These are phyloP conservation scores for Infundibulicybe gibba DNA, from an alignment of 768 basidiomycete genomes.

Conservation along the genomic window DNA sequence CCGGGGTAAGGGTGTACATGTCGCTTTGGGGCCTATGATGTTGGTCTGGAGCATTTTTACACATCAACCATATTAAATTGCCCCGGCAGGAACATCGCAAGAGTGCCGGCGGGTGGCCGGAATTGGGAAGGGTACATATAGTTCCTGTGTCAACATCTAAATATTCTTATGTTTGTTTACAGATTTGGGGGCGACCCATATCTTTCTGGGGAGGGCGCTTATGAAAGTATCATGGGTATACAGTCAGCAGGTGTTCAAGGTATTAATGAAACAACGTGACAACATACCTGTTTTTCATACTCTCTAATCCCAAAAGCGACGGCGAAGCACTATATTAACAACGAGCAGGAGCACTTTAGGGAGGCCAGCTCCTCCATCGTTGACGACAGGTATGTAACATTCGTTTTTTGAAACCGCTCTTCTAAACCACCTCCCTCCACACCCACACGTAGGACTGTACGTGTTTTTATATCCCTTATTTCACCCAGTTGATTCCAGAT, in stretches of 20 bases:
- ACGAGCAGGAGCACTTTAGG: slow-evolving; percentile 47
- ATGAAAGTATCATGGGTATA: slow-evolving; percentile 47
- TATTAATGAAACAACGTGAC: slow-evolving; percentile 5
- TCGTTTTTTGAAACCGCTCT: neutral
- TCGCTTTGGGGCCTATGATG: slow-evolving; percentile 50
- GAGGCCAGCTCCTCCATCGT: slow-evolving; percentile 35
- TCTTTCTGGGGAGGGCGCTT: slow-evolving; percentile 51
- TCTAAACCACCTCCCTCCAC: neutral
- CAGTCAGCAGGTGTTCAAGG: slow-evolving; percentile 51
- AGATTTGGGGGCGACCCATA: slow-evolving; percentile 53
- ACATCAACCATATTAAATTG: neutral
- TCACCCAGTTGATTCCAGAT: neutral
- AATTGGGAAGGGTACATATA: slow-evolving; percentile 47
- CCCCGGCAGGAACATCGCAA: slow-evolving; percentile 35
- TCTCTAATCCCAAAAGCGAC: slow-evolving; percentile 19
- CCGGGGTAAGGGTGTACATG: slow-evolving; percentile 56
- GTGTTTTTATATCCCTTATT: slow-evolving; percentile 4
- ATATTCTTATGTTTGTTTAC: neutral
- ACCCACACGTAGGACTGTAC: slow-evolving; percentile 32
- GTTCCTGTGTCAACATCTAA: neutral
- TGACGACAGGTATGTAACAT: slow-evolving; percentile 33
- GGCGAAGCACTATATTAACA: slow-evolving; percentile 44
- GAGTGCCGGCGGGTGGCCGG: slow-evolving; percentile 43
- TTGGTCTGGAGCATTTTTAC: slow-evolving; percentile 6
- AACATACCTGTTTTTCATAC: neutral